Conservation (phyloP, 2,329 filamentous ascomycete species). For the Calonectria fujianensis region DNA sequence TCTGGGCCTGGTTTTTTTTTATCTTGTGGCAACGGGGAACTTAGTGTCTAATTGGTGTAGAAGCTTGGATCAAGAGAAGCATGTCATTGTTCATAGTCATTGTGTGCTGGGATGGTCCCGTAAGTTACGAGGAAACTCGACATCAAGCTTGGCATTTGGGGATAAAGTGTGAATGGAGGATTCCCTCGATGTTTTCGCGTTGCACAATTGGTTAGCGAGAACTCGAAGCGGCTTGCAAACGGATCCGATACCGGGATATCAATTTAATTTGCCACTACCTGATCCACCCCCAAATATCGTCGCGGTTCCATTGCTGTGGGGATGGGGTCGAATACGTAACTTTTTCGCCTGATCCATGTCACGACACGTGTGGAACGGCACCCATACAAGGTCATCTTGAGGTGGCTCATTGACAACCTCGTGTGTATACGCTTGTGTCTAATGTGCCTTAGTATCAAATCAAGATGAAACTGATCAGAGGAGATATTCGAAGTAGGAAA, state of each 20-base stretch:
- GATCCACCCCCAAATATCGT: neutral
- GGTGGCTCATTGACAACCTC: neutral
- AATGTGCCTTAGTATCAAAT: neutral
- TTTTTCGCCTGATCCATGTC: neutral
- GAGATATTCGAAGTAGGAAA: neutral
- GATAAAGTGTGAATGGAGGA: neutral
- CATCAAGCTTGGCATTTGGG: neutral
- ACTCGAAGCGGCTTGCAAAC: neutral
- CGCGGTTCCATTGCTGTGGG: neutral
- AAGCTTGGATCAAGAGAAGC: neutral
- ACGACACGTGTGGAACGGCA: neutral
- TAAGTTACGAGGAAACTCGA: neutral
- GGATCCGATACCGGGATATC: slow-evolving; percentile 8
- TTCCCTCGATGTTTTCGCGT: neutral
- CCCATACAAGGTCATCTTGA: neutral
- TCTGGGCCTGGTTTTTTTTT: neutral
- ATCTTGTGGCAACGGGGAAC: neutral
- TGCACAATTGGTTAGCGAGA: neutral
- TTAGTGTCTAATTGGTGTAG: neutral
- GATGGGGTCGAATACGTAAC: neutral
- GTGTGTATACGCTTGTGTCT: neutral
- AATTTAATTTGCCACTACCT: slow-evolving; percentile 12
- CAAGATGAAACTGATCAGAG: neutral
- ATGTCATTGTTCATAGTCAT: neutral
- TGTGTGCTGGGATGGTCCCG: neutral